These are phyloP conservation scores for Rhynchosporium agropyri DNA, from an alignment of 2,329 filamentous ascomycete genomes.

Conservation along the genomic window DNA sequence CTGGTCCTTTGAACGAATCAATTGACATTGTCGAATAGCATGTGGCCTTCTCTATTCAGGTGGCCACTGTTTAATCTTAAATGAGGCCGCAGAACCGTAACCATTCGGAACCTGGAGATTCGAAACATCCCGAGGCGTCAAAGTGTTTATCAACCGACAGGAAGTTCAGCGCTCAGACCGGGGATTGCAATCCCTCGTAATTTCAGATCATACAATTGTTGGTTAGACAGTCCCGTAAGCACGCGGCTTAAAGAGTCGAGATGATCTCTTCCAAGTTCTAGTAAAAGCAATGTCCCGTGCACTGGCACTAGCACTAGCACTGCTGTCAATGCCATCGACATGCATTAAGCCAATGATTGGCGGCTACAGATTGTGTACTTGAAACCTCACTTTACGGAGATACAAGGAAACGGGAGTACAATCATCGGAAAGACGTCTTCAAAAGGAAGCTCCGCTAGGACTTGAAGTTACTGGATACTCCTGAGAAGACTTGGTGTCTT, in stretches of 20 bases:
- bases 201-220: conserved; percentile 43
- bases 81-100: conserved; percentile 61
- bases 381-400: no score
- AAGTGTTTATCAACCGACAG: conserved; percentile 41
- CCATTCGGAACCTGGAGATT: conserved; percentile 50
- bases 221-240: conserved; percentile 27
- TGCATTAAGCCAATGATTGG: neutral
- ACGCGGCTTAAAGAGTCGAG: conserved; percentile 27
- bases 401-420: neutral
- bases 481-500: neutral
- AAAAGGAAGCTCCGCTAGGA: neutral
- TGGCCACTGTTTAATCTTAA: conserved; percentile 22
- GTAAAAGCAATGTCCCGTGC: conserved; percentile 38
- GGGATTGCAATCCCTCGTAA: conserved; percentile 46
- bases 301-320: neutral
- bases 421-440: neutral
- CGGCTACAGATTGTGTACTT: conserved; percentile 6
- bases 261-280: conserved; percentile 40
- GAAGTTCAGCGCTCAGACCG: conserved; percentile 43
- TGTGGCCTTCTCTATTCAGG: neutral
- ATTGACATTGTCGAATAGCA: conserved; percentile 58
- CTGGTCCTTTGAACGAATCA: conserved; percentile 23
- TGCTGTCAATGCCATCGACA: neutral
- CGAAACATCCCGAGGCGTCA: conserved; percentile 39
- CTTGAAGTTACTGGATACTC: neutral